Evolutionary conservation across 441 rosid species (phyloP), one percentile per base, ranked within the genome.

Genomic region (Corymbia calophylla): DNA sequence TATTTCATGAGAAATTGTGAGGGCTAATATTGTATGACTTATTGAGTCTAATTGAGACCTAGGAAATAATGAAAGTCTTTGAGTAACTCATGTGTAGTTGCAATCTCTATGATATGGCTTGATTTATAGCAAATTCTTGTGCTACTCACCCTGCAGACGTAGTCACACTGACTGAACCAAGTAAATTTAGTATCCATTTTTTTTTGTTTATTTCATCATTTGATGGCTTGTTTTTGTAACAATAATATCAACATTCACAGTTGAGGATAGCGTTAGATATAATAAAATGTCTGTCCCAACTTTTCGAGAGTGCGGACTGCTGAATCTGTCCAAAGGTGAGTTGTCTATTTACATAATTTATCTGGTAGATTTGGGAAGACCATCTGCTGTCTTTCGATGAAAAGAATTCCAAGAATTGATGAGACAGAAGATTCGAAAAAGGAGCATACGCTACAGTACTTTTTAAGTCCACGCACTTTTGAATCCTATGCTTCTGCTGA

Each of bases 31-130:
- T 32, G 1, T 17, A 18, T 18, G 3, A 17, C 10, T 32, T 17
- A 17, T 68, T 68, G 3, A 1, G 21, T 32, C 13, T 68, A 32
- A 32, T 32, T 31, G 1, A 9, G 7, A 29, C 17, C 3, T 32
- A 3, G 2, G 7, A 68, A 68, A 17, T 1, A 9, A 3, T 0
- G 0, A 68, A 32, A 68, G 25, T 68, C 3, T 32, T 68, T 5
- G 21, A 68, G 13, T 32, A 17, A 29, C 32, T 62, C 1, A 0
- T 29, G 9, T 1, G 32, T 62, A 29, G 68, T 62, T 62, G 68
- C 13, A 62, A 29, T 29, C 18, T 62, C 29, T n/a, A 8, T 29
- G 13, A 62, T 62, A 62, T 62, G 32, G 1, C 68, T 62, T 29
- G 17, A 62, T 62, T 31, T 62, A 62, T 62, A 3, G 68, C 13